Base-by-base conservation (phyloP, 495 filamentous ascomycete species). In the Trichocladium antarcticum region DNA sequence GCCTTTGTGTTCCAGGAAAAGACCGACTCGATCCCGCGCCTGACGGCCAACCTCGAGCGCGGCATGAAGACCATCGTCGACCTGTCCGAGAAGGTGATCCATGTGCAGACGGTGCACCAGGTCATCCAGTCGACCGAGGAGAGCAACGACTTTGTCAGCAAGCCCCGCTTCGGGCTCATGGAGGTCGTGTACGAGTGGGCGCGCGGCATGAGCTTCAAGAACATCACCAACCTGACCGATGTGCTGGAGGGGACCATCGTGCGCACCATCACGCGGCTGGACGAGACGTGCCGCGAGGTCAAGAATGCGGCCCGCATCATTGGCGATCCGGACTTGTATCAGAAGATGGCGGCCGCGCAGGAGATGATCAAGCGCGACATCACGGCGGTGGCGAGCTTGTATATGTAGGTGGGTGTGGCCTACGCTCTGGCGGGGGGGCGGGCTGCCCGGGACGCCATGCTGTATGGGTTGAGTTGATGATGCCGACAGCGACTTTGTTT, bases 101-200 rank as follows among this genome's bases (percentile, higher is more conserved):
- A 78, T 28, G 80, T 85, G 46, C 92, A 98, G 68, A 83, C 82
- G 24, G 67, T 81, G 46, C 84, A 92, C 62, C 92, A 97, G 68
- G 88, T 98, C 15, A 86, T 94, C 55, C 80, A 94, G 49, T 83
- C 84, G 11, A 75, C 80, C 38, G 93, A 96, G 40, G 89, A 95
- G 57, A 80, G 78, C 48, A 94, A 89, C 60, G 89, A 98, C 63
- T 97, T 96, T 57, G 85, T 84, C 37, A 86, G 78, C 54, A 73
- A 81, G 36, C 87, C 88, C 8, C 76, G 89, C 12, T 98, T 98
- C 60, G 90, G 89, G 0, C 75, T 98, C 40, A 87, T 93, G 57
- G 93, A 98, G 65, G 93, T 98, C 0, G 92, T 98, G 14, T 95
- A 97, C 62, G 92, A 98, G 68, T 98, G 92, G 92, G 93, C 92